phyloP scores from a whole-genome alignment of 768 basidiomycete species.

The Hemileccinum impolitum region DNA sequence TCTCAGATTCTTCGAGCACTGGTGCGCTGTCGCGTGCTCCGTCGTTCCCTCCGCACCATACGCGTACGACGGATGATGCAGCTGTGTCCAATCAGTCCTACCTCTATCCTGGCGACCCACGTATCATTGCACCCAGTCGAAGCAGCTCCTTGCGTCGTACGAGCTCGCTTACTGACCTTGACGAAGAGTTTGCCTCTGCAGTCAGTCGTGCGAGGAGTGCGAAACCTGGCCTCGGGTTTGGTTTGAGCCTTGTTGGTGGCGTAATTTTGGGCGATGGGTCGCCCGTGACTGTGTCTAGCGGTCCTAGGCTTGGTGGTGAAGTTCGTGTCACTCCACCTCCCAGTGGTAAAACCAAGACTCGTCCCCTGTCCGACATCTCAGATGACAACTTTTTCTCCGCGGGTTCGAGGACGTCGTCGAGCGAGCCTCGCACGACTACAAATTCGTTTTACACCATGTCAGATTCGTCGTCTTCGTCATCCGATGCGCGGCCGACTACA shows the following conservation, averaged over 20 bases:
- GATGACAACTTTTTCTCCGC: conserved; percentile 50
- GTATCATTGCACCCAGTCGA: conserved; percentile 67
- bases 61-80: conserved; percentile 70
- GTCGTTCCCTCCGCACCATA: conserved; percentile 57
- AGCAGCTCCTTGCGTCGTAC: conserved; percentile 58
- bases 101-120: conserved; percentile 68
- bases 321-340: conserved; percentile 48
- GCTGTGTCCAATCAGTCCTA: conserved; percentile 64
- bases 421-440: conserved; percentile 25
- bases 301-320: conserved; percentile 43
- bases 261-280: conserved; percentile 48
- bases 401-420: conserved; percentile 32
- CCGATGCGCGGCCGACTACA: conserved; percentile 26
- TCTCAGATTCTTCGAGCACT: conserved; percentile 41
- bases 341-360: conserved; percentile 30
- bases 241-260: conserved; percentile 41
- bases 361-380: conserved; percentile 32
- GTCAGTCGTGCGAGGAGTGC: conserved; percentile 40
- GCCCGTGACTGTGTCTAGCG: conserved; percentile 72
- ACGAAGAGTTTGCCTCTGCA: conserved; percentile 50
- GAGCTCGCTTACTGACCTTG: conserved; percentile 78
- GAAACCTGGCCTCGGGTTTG: conserved; percentile 42
- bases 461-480: conserved; percentile 30
- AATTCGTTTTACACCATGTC: conserved; percentile 36
- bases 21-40: conserved; percentile 38